Evolutionary conservation across 441 rosid genomes (phyloP).

Genomic region (Isatis lusitanica): DNA sequence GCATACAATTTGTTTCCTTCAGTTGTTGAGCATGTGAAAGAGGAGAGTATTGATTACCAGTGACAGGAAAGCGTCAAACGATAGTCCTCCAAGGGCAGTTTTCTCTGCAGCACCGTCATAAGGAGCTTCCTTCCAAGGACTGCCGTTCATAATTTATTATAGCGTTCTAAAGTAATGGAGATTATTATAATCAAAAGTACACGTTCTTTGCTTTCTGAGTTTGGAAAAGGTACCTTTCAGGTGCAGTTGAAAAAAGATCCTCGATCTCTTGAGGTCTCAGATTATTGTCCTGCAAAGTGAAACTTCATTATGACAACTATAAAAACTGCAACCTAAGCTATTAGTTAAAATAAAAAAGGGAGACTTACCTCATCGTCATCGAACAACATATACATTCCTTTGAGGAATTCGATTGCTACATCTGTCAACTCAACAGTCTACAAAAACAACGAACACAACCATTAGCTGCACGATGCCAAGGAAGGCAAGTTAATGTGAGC

Average conservation of each 20-base stretch:
- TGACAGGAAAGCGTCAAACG: slow-evolving; percentile 79
- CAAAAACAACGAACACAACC: slow-evolving; percentile 29
- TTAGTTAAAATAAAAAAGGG: background rate
- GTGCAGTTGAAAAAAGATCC: slow-evolving; percentile 93
- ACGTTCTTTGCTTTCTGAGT: background rate
- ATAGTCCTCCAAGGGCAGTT: slow-evolving; percentile 82
- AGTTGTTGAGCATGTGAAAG: slow-evolving; percentile 14
- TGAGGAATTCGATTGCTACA: slow-evolving; percentile 73
- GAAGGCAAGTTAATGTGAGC: slow-evolving; percentile 1
- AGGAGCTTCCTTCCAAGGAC: slow-evolving; percentile 93
- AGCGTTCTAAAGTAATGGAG: background rate
- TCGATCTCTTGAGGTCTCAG: slow-evolving; percentile 74
- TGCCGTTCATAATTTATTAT: slow-evolving; percentile 36
- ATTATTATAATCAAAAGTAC: background rate
- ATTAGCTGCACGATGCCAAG: slow-evolving; percentile 9
- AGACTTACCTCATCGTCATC: slow-evolving; percentile 69
- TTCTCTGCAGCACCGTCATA: slow-evolving; percentile 81
- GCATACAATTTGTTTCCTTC: background rate
- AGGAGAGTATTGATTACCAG: slow-evolving; percentile 50
- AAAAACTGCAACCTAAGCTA: background rate
- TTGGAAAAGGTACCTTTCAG: slow-evolving; percentile 61
- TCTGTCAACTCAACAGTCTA: slow-evolving; percentile 83
- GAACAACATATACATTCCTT: slow-evolving; percentile 66
- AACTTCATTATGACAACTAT: slow-evolving; percentile 23
- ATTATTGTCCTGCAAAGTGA: slow-evolving; percentile 68